phyloP scores from a whole-genome alignment of 2,329 filamentous ascomycete genomes.

The Trichocomaceae sp. region DNA sequence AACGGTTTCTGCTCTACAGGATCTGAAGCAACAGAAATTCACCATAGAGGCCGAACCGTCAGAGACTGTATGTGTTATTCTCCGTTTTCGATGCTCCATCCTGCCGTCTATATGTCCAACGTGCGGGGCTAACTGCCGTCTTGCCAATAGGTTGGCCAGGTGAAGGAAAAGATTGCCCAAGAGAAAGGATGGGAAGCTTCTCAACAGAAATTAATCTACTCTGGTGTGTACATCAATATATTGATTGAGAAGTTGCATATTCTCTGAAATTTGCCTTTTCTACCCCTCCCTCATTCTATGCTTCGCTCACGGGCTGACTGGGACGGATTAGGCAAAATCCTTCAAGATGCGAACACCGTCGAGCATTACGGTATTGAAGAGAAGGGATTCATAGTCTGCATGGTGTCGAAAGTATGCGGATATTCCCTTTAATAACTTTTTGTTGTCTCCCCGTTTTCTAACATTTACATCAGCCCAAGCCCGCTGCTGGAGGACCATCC shows the following conservation, averaged over 20 bases:
- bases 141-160: constrained; percentile 63
- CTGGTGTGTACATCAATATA: constrained; percentile 54
- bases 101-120: constrained; percentile 10
- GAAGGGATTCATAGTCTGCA: constrained; percentile 98
- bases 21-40: constrained; percentile 99
- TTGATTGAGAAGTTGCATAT: neutral
- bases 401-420: constrained; percentile 79
- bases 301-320: constrained; percentile 1
- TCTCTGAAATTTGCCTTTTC: neutral
- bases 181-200: constrained; percentile 94
- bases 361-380: constrained; percentile 98
- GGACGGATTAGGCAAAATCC: constrained; percentile 70
- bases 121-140: constrained; percentile 31
- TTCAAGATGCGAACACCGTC: constrained; percentile 95
- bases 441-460: constrained; percentile 20
- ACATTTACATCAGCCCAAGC: constrained; percentile 58
- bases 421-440: neutral
- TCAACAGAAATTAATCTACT: constrained; percentile 95
- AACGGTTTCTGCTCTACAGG: constrained; percentile 47
- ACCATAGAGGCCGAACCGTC: constrained; percentile 88
- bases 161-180: constrained; percentile 86
- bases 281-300: neutral
- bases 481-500: constrained; percentile 30
- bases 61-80: constrained; percentile 64
- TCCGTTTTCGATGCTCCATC: constrained; percentile 5